phyloP scores from a whole-genome alignment of 495 filamentous ascomycete species.

The Halenospora varia region DNA sequence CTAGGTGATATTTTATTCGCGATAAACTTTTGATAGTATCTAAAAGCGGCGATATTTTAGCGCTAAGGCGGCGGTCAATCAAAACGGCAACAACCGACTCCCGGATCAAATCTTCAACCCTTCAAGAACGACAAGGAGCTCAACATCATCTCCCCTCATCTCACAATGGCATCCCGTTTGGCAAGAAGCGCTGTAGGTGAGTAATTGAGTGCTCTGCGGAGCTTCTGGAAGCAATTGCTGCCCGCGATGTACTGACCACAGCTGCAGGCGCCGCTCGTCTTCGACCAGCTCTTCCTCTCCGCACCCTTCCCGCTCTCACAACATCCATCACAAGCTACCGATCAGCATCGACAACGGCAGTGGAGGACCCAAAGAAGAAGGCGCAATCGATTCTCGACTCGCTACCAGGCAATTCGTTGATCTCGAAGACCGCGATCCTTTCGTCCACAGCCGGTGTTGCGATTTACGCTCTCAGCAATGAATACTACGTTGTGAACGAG shows the following conservation, averaged over 20 bases:
- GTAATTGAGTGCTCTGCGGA: conserved; percentile 32
- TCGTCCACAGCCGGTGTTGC: conserved; percentile 87
- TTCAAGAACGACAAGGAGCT: conserved; percentile 16
- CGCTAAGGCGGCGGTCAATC: conserved; percentile 11
- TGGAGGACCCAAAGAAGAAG: conserved; percentile 85
- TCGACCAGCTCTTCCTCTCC: conserved; percentile 66
- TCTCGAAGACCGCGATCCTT: conserved; percentile 94
- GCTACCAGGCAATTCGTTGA: conserved; percentile 76
- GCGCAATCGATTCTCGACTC: conserved; percentile 92
- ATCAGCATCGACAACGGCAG: conserved; percentile 69
- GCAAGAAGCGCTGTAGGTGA: conserved; percentile 88
- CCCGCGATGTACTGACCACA: conserved; percentile 22
- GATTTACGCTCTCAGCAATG: conserved; percentile 95
- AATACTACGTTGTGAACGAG: conserved; percentile 99
- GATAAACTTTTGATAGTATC: neutral
- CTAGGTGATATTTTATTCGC: neutral
- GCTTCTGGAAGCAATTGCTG: conserved; percentile 17
- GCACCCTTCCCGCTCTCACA: conserved; percentile 67
- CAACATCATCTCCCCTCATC: conserved; percentile 41
- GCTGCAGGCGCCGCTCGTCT: conserved; percentile 79
- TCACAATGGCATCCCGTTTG: conserved; percentile 92
- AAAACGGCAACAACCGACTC: conserved; percentile 16
- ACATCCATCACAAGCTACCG: conserved; percentile 53
- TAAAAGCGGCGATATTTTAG: neutral
- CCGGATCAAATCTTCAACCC: conserved; percentile 19